Evolutionary conservation across 139 green algal species (phyloP).

Genomic region (Picochlorum sp.): DNA sequence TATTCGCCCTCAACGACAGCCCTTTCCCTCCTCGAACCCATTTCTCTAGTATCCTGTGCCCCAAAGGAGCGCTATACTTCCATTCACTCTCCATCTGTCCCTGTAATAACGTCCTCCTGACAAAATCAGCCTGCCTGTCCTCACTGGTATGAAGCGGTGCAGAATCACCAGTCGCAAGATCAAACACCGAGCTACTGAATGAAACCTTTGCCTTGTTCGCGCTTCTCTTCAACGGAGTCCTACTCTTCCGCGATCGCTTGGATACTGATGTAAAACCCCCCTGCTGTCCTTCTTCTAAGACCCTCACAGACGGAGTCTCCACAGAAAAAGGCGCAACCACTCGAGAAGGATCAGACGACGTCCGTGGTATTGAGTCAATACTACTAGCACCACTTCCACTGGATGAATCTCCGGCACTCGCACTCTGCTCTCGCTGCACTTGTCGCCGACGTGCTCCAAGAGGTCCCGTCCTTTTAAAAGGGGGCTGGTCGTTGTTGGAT

Average conservation of each 20-base stretch:
- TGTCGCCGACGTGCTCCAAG: too few relatives aligned
- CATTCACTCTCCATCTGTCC: slow-evolving; percentile 6
- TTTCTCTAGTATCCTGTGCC: slow-evolving; percentile 3
- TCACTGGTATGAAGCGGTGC: slow-evolving; percentile 14
- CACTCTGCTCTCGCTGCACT: too few relatives aligned
- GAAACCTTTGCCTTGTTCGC: slow-evolving; percentile 7
- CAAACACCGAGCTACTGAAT: slow-evolving; percentile 20
- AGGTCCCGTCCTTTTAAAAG: too few relatives aligned
- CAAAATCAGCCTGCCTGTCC: neutral
- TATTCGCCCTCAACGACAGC: slow-evolving; percentile 22
- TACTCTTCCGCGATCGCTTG: too few relatives aligned
- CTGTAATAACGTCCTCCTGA: neutral
- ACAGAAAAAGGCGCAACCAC: neutral
- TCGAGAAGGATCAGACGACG: too few relatives aligned
- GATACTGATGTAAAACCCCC: too few relatives aligned
- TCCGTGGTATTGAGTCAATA: too few relatives aligned
- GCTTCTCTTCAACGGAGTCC: too few relatives aligned
- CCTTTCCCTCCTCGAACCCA: slow-evolving; percentile 2
- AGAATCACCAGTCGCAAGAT: slow-evolving; percentile 6
- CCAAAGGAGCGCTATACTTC: slow-evolving; percentile 6
- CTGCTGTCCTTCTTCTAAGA: too few relatives aligned
- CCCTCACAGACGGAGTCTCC: neutral
- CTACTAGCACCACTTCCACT: too few relatives aligned
- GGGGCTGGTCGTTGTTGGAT: too few relatives aligned
- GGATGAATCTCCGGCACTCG: too few relatives aligned